Base-by-base conservation (phyloP, 1,284 basidiomycete species). In the Phaffia rhodozyma region DNA sequence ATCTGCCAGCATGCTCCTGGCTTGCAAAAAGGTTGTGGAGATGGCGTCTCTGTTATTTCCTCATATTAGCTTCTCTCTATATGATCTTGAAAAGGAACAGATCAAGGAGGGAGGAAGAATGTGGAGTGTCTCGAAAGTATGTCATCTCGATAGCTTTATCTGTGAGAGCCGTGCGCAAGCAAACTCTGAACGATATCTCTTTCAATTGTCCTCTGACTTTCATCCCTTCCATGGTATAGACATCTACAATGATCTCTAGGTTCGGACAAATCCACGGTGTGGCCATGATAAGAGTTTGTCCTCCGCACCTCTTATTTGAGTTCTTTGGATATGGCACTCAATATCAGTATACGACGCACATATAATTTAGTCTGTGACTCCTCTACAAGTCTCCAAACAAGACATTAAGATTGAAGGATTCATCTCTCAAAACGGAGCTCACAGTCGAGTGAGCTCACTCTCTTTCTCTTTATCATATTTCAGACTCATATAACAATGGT, bases 381-480 rank as follows among this genome's bases (percentile, higher is more conserved):
- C 83, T 60, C 78, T 91, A 58, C 70, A 82, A 7, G 29, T 47
- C 16, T 29, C 55, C 2, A 25, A 38, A 18, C 84, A 78, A n/a
- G 75, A 77, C 7, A 75, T 85, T 69, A 80, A 74, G 54, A 74
- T 90, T 2, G 78, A 86, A 66, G 90, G 90, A 1, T 92, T 93
- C 71, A 83, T 93, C 66, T 87, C 87, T 71, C 78, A 91, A 7
- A 80, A 83, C 29, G 88, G 89, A 3, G 80, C 84, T 34, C 76
- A 80, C 63, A 85, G 86, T 21, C 89, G 85, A 78, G 89, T 86
- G 63, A 63, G 78, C 71, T n/a, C 21, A 56, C 30, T 63, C 38
- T 7, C 50, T 4, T 60, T 32, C 51, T n/a, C 43, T 27, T 25
- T 20, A 27, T 32, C 30, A 20, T 16, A 54, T 48, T 53, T 68